Base-by-base conservation (phyloP, 1,284 basidiomycete species). In the Erythrobasidium hasegawianum region DNA sequence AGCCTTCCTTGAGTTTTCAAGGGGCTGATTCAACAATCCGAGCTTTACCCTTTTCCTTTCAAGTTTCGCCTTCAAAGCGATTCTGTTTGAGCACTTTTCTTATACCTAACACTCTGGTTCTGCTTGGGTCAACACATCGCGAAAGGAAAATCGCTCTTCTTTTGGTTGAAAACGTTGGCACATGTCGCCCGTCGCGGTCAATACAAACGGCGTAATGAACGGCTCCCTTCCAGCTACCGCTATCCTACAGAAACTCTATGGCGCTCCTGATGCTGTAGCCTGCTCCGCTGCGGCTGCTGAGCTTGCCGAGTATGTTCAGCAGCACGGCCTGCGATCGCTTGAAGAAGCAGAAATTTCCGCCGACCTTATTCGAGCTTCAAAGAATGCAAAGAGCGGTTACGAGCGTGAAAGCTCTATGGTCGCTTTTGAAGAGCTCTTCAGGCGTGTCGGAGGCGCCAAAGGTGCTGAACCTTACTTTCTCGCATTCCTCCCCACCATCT, bases 391-490 rank as follows among this genome's bases (percentile, higher is more conserved):
- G 80, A 90, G 87, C 24, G 89, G 87, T 53, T 92, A 86, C 76
- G 94, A 96, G 79, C 87, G 93, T 71, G 93, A 97, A 81, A 90
- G 89, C 16, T 89, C 89, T 16, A 87, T 89, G 39, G 86, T 97
- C 68, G 89, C 86, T 10, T 68, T 79, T 59, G 73, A 74, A n/a
- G 74, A 76, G 62, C 71, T 79, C 68, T 76, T 75, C 50, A 70
- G 72, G 69, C 76, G 77, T 68, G 74, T 74, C 26, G 75, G 71
- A 58, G 74, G 74, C 40, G 88, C 89, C 14, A 81, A 87, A 43
- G 84, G 93, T 39, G 81, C 82, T 56, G 90, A 87, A 66, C 91
- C 92, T n/a, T 81, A 91, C 70, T 82, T 97, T 38, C 81, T 97
- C 18, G 82, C 87, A 3, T 86, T 87, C 22, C 84, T 98, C 55